phyloP scores from a whole-genome alignment of 768 basidiomycete genomes.

The Chiua virens region DNA sequence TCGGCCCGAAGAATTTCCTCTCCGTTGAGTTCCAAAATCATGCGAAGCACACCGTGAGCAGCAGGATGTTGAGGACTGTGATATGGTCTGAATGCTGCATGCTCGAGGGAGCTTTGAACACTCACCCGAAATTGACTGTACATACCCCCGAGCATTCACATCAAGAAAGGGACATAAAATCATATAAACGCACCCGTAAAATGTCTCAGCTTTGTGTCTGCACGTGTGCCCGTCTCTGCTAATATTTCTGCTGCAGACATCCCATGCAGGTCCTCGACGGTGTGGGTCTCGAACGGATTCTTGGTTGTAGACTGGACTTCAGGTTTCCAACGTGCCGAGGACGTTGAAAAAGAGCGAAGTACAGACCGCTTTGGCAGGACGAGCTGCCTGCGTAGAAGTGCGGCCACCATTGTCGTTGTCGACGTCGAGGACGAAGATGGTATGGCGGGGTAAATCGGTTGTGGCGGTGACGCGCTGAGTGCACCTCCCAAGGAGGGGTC shows the following conservation, averaged over 20 bases:
- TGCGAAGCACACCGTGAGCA: slow-evolving; percentile 95
- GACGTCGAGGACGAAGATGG: slow-evolving; percentile 22
- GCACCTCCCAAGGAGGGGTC: slow-evolving; percentile 28
- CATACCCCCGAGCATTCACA: slow-evolving; percentile 5
- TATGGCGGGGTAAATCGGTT: slow-evolving; percentile 27
- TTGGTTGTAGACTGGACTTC: slow-evolving; percentile 33
- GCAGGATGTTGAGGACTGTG: slow-evolving; percentile 89
- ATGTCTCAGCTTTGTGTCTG: slow-evolving; percentile 84
- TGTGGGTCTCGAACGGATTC: slow-evolving; percentile 63
- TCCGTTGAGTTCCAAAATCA: slow-evolving; percentile 97
- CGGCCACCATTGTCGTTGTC: slow-evolving; percentile 58
- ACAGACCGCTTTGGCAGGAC: slow-evolving; percentile 31
- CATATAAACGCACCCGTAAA: slow-evolving; percentile 71
- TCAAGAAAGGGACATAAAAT: slow-evolving; percentile 1
- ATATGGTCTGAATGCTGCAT: not conserved
- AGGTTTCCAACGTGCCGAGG: slow-evolving; percentile 21
- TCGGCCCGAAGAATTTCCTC: slow-evolving; percentile 91
- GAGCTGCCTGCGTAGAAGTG: slow-evolving; percentile 62
- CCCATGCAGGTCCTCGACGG: slow-evolving; percentile 83
- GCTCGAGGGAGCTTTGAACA: not conserved
- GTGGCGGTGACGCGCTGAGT: slow-evolving; percentile 16
- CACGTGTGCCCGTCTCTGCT: slow-evolving; percentile 65
- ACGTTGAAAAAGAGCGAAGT: slow-evolving; percentile 28
- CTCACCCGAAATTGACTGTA: slow-evolving; percentile 89
- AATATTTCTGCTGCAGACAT: slow-evolving; percentile 80